Evolutionary conservation across 2,329 filamentous ascomycete genomes (phyloP), one percentile per base, ranked within the genome.

Genomic region (Venturia carpophila): DNA sequence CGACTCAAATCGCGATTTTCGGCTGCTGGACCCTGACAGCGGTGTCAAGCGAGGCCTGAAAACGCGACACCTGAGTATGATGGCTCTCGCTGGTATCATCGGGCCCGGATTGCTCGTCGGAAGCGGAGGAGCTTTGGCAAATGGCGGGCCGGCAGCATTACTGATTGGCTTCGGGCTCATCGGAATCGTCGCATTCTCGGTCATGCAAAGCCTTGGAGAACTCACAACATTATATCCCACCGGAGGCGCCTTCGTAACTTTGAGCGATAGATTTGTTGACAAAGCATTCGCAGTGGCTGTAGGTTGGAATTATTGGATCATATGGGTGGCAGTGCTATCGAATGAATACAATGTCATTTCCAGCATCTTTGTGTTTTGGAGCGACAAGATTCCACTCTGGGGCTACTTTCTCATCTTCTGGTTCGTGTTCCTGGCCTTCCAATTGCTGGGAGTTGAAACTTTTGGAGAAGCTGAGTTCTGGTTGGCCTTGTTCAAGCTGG

Each of bases 31-130:
- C 75, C 82, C 85, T 30, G 77, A 86, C 65, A 84, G 81, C 67
- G 84, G 88, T 41, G 86, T 90, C 69, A 88, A 86, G 77, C 82
- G 87, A 66, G 87, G 86, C 1, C 80, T 90, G 64, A 88, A 89
- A 75, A 88, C 85, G 43, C 79, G 86, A 7, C 86, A 89, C 72
- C 73, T 89, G 15, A 84, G 80, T 67, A 88, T 90, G 78, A 76
- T 77, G 73, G 72, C 74, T 37, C 65, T 75, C n/a, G 73, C 76
- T 70, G 80, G 81, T 13, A 83, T 83, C 66, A 96, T 96, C 71
- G 78, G 78, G 66, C 75, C 75, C 66, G 92, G 92, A 68, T 80
- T 96, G 2, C 96, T 96, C 74, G 90, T 97, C 47, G 89, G 90
- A 24, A 93, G 90, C 0, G 77, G 77, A 34, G 71, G 73, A 64